Conservation (phyloP, 495 filamentous ascomycete species). For the Podospora comata region DNA sequence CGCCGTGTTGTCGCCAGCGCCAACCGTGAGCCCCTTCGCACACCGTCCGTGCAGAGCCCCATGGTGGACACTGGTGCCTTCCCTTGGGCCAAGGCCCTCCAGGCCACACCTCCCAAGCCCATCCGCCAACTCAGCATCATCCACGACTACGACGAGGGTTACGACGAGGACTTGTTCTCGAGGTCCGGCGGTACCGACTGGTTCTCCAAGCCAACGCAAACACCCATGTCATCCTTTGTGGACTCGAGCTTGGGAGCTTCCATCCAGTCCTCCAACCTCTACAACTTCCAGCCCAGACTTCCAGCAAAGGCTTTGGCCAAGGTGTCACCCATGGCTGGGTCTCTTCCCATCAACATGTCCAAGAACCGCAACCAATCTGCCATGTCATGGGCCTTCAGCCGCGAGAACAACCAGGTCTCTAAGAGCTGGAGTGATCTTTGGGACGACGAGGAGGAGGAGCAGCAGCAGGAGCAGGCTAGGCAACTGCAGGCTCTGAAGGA, state of each 20-base stretch:
- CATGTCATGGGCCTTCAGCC: slow-evolving; percentile 75
- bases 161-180: slow-evolving; percentile 86
- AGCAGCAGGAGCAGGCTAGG: slow-evolving; percentile 57
- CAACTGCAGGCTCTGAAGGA: slow-evolving; percentile 61
- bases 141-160: slow-evolving; percentile 62
- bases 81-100: slow-evolving; percentile 91
- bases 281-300: slow-evolving; percentile 40
- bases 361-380: slow-evolving; percentile 58
- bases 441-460: slow-evolving; percentile 63
- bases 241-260: slow-evolving; percentile 73
- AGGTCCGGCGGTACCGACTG: slow-evolving; percentile 72
- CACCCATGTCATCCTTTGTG: slow-evolving; percentile 71
- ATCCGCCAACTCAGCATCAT: slow-evolving; percentile 85
- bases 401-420: slow-evolving; percentile 64
- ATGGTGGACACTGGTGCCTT: slow-evolving; percentile 76
- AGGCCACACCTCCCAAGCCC: slow-evolving; percentile 68
- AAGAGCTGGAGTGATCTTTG: slow-evolving; percentile 98
- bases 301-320: slow-evolving; percentile 31
- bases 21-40: slow-evolving; percentile 92
- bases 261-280: slow-evolving; percentile 54
- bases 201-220: slow-evolving; percentile 64
- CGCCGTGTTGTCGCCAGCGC: slow-evolving; percentile 69
- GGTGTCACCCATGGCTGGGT: slow-evolving; percentile 59
- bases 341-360: slow-evolving; percentile 69
- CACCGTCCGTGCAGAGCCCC: slow-evolving; percentile 89